Evolutionary conservation across 495 filamentous ascomycete species (phyloP).

Genomic region (Tuber microsphaerosporum): DNA sequence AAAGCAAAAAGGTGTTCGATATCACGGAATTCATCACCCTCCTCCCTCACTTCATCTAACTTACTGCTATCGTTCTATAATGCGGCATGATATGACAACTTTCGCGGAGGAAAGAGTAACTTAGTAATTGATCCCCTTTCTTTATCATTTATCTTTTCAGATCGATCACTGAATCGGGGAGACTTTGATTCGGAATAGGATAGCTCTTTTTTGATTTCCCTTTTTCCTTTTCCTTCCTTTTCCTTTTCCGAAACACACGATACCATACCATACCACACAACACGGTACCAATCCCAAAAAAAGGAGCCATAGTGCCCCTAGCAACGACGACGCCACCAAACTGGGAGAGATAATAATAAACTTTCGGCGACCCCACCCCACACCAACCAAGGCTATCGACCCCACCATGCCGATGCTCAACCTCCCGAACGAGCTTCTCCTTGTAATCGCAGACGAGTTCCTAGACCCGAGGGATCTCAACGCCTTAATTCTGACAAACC

Average conservation of each 20-base stretch:
- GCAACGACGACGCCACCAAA: slow-evolving; percentile 3
- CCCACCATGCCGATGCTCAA: slow-evolving; percentile 17
- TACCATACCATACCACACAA: not conserved
- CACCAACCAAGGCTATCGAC: not conserved
- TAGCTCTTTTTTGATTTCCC: not conserved
- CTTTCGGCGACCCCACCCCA: not conserved
- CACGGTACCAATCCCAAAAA: not conserved
- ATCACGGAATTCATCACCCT: slow-evolving; percentile 2
- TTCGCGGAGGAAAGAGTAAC: not conserved
- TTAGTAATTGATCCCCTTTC: not conserved
- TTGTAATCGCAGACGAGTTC: slow-evolving; percentile 16
- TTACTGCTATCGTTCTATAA: not conserved
- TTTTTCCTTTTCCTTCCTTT: not conserved
- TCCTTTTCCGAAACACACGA: not conserved
- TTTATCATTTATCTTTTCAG: not conserved
- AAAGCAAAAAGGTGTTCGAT: slow-evolving; percentile 3
- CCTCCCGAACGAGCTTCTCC: slow-evolving; percentile 27
- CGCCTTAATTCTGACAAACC: slow-evolving; percentile 18
- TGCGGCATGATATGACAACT: not conserved
- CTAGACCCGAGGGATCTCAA: slow-evolving; percentile 10
- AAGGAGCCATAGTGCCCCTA: not conserved
- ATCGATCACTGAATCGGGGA: not conserved
- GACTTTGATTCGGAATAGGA: not conserved
- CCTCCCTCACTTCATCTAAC: not conserved
- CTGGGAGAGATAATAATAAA: slow-evolving; percentile 5